Evolutionary conservation across 2,329 filamentous ascomycete species (phyloP).

Genomic region (Torrubiella hemipterigena): DNA sequence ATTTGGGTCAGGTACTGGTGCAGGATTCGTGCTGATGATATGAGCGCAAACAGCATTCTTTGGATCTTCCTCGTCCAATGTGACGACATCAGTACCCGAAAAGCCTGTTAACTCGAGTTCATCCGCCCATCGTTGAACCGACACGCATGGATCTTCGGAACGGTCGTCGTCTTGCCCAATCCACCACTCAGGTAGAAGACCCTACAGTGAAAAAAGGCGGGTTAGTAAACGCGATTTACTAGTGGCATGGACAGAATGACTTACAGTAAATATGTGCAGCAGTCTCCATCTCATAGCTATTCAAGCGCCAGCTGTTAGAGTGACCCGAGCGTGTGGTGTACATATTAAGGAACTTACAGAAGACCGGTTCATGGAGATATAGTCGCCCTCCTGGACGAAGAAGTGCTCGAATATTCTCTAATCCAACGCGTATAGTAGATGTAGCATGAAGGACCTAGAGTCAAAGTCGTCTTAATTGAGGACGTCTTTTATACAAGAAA

Average conservation of each 20-base stretch:
- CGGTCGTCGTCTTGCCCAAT: slow-evolving; percentile 16
- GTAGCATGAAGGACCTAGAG: slow-evolving; percentile 21
- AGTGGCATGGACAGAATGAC: too few species aligned
- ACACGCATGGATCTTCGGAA: slow-evolving; percentile 13
- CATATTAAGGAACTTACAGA: neutral
- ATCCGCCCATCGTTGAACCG: slow-evolving; percentile 12
- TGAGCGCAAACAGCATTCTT: slow-evolving; percentile 8
- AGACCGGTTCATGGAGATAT: slow-evolving; percentile 16
- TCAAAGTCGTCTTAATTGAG: slow-evolving; percentile 2
- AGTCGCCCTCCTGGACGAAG: slow-evolving; percentile 19
- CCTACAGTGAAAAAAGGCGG: slow-evolving; percentile 5
- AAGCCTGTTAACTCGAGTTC: slow-evolving; percentile 16
- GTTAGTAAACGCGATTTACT: too few species aligned
- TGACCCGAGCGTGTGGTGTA: too few species aligned
- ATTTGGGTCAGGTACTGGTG: neutral
- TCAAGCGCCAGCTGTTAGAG: too few species aligned
- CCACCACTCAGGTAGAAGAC: slow-evolving; percentile 22
- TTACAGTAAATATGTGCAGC: too few species aligned
- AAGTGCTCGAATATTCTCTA: slow-evolving; percentile 19
- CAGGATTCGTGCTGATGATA: slow-evolving; percentile 6
- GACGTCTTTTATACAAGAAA: neutral
- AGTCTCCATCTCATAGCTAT: too few species aligned
- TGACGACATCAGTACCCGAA: slow-evolving; percentile 11
- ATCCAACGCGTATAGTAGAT: slow-evolving; percentile 10
- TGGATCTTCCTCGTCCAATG: slow-evolving; percentile 9